These are phyloP conservation scores for Lecanosticta acicola DNA, from an alignment of 2,329 filamentous ascomycete species.

Conservation along the genomic window DNA sequence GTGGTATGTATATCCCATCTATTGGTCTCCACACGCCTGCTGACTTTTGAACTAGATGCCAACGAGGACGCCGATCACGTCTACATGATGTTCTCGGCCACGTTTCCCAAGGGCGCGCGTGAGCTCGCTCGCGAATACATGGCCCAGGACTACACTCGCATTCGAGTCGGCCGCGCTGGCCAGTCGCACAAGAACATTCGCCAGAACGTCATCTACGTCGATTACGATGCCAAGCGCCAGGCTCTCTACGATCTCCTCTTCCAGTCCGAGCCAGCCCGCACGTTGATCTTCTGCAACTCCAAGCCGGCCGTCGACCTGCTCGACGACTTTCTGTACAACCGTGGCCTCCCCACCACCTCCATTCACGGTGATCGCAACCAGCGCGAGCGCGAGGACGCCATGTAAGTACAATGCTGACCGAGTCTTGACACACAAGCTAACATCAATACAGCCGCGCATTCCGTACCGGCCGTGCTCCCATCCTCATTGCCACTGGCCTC, in stretches of 20 bases:
- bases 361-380: constrained; percentile 87
- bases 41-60: constrained; percentile 45
- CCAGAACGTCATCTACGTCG: constrained; percentile 65
- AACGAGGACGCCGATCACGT: constrained; percentile 68
- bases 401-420: constrained; percentile 49
- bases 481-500: constrained; percentile 81
- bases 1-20: constrained; percentile 54
- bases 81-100: constrained; percentile 86
- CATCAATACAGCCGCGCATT: constrained; percentile 58
- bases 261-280: constrained; percentile 65
- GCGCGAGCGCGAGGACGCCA: constrained; percentile 81
- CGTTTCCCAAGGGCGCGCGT: constrained; percentile 76
- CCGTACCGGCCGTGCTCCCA: constrained; percentile 65
- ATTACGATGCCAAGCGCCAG: constrained; percentile 61
- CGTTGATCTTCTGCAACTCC: constrained; percentile 83
- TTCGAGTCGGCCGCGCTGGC: constrained; percentile 82
- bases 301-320: constrained; percentile 73
- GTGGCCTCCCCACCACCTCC: constrained; percentile 70
- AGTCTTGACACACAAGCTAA: constrained; percentile 1
- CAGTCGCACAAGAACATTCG: constrained; percentile 71
- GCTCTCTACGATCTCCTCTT: constrained; percentile 68
- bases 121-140: constrained; percentile 73
- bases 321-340: constrained; percentile 81
- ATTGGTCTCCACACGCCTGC: not conserved
- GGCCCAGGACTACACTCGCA: constrained; percentile 65